phyloP scores from a whole-genome alignment of 2,329 filamentous ascomycete species.

The Beauveria pseudobassiana region DNA sequence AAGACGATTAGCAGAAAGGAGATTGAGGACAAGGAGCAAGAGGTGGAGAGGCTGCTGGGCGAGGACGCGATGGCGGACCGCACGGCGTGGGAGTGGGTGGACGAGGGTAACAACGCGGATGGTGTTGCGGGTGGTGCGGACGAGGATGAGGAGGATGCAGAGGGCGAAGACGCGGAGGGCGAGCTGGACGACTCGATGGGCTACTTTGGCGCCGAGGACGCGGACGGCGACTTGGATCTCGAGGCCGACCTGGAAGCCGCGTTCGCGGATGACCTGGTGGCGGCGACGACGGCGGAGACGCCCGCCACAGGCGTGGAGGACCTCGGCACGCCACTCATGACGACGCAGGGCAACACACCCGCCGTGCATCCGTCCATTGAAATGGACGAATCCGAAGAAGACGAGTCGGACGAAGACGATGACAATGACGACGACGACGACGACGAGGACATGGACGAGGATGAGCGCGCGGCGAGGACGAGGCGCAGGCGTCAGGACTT shows the following conservation, averaged over 20 bases:
- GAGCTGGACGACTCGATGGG: constrained; percentile 37
- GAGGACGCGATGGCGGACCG: constrained; percentile 57
- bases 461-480: constrained; percentile 42
- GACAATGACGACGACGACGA: constrained; percentile 43
- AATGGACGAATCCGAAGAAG: constrained; percentile 20
- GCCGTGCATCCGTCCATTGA: constrained; percentile 39
- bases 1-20: constrained; percentile 76
- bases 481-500: constrained; percentile 51
- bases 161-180: constrained; percentile 42
- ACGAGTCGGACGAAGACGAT: constrained; percentile 34
- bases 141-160: constrained; percentile 46
- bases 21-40: constrained; percentile 75
- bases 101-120: constrained; percentile 39
- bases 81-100: constrained; percentile 58
- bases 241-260: constrained; percentile 49
- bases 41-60: constrained; percentile 65
- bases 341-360: constrained; percentile 36
- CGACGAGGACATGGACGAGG: constrained; percentile 47
- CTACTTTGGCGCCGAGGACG: constrained; percentile 28
- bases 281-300: constrained; percentile 23
- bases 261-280: constrained; percentile 34
- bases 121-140: constrained; percentile 47
- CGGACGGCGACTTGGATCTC: constrained; percentile 40
- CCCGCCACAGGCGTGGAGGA: constrained; percentile 37
- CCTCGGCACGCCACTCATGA: constrained; percentile 38